A percentile compares a stretch with the other conserved stretches of the same genome.
phyloP scores from a whole-genome alignment of 2,329 filamentous ascomycete species.

The Aspergillus sojae region DNA sequence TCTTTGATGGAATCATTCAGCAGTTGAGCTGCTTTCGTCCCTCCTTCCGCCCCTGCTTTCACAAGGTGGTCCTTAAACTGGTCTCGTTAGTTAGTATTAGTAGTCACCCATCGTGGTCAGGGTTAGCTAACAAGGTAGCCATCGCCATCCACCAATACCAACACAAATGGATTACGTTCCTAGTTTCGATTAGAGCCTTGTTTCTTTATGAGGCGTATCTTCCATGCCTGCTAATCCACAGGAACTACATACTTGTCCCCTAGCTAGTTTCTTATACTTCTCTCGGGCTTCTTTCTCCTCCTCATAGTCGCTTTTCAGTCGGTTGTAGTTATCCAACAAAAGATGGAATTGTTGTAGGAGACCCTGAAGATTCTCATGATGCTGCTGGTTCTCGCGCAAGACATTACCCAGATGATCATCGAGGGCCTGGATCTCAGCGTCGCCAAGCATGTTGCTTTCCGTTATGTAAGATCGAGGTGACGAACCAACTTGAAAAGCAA shows the following conservation, averaged over 20 bases:
- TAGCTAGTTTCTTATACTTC: conserved; percentile 57
- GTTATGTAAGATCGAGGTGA: neutral
- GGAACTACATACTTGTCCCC: conserved; percentile 40
- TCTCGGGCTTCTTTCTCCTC: conserved; percentile 58
- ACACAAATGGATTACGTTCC: conserved; percentile 60
- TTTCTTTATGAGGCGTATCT: neutral
- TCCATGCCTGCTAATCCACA: neutral
- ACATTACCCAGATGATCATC: conserved; percentile 16
- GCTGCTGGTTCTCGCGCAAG: conserved; percentile 26
- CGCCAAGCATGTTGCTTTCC: conserved; percentile 19
- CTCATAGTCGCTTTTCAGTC: conserved; percentile 60
- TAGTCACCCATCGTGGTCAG: neutral
- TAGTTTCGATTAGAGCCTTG: conserved; percentile 24
- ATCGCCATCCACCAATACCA: conserved; percentile 66
- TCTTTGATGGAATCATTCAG: conserved; percentile 56
- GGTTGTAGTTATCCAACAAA: conserved; percentile 58
- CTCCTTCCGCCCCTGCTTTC: conserved; percentile 55
- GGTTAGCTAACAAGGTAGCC: conserved; percentile 50
- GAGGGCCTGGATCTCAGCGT: conserved; percentile 22
- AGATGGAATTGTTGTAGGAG: conserved; percentile 45
- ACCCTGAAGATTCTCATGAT: conserved; percentile 33
- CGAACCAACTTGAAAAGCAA: neutral
- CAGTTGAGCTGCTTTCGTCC: conserved; percentile 57
- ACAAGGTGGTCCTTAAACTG: conserved; percentile 63
- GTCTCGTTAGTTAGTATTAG: conserved; percentile 56